Conservation (phyloP, 2,329 filamentous ascomycete genomes). For the Lecanicillium sp. region DNA sequence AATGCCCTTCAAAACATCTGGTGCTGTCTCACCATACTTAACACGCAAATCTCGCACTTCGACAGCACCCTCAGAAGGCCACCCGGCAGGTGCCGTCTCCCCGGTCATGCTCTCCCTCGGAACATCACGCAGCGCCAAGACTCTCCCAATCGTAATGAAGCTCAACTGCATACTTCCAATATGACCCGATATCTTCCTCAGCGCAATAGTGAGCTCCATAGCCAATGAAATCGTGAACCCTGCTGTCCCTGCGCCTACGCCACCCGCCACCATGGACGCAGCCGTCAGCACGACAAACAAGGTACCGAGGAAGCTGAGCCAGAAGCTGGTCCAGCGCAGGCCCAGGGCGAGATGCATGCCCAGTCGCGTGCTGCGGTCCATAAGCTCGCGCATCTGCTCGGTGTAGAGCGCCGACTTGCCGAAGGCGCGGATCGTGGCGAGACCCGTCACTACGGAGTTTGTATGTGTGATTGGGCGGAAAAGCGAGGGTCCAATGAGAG, state of each 20-base stretch:
- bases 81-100: neutral
- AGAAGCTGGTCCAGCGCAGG: neutral
- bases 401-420: neutral
- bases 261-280: neutral
- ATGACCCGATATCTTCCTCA: neutral
- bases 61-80: constrained; percentile 1
- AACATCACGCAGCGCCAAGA: neutral
- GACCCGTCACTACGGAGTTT: neutral
- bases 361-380: neutral
- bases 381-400: neutral
- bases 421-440: constrained; percentile 13
- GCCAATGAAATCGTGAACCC: constrained; percentile 12
- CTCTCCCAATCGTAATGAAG: neutral
- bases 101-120: neutral
- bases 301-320: neutral
- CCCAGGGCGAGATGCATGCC: constrained; percentile 4
- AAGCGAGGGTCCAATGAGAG: neutral
- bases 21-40: neutral
- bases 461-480: neutral
- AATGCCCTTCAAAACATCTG: neutral
- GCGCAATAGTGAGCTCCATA: neutral
- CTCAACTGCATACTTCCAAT: neutral
- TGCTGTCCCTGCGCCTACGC: neutral
- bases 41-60: neutral
- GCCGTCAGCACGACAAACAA: constrained; percentile 6